Percentiles rank a stretch among this genome's conserved stretches.
phyloP scores from a whole-genome alignment of 164 flowering plant species.

The Berberis thunbergii region DNA sequence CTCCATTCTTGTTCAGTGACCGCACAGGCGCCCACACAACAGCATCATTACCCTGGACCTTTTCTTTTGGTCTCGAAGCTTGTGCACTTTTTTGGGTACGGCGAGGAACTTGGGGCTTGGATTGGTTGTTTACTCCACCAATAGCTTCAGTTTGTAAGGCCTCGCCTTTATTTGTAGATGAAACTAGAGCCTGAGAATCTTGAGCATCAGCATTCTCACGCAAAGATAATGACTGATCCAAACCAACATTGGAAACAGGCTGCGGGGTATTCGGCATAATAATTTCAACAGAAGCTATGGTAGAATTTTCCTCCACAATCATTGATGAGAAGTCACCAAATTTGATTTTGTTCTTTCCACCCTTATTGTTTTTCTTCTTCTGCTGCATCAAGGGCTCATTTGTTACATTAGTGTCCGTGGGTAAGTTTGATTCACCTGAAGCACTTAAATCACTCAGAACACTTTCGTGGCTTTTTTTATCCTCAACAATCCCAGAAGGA shows the following conservation, averaged over 20 bases:
- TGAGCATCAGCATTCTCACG: conserved; percentile 8
- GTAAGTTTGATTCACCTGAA: conserved; percentile 14
- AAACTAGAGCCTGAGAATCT: conserved; percentile 20
- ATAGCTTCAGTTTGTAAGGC: conserved; percentile 41
- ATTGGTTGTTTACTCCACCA: conserved; percentile 30
- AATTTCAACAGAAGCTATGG: conserved; percentile 22
- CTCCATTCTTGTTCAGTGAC: conserved; percentile 42
- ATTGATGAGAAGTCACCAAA: conserved; percentile 28
- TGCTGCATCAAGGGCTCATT: conserved; percentile 32
- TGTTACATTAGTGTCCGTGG: conserved; percentile 11
- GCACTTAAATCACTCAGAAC: conserved; percentile 16
- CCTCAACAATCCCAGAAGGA: conserved; percentile 14
- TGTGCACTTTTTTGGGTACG: conserved; percentile 47
- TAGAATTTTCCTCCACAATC: conserved; percentile 21
- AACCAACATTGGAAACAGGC: conserved; percentile 15
- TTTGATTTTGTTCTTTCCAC: conserved; percentile 54
- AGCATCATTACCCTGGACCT: conserved; percentile 41
- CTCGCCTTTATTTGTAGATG: conserved; percentile 23
- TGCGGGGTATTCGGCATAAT: conserved; percentile 22
- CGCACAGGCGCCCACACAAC: conserved; percentile 94
- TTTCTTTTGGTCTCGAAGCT: conserved; percentile 33
- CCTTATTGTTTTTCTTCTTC: conserved; percentile 45
- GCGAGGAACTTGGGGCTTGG: conserved; percentile 58
- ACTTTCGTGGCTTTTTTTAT: conserved; percentile 13
- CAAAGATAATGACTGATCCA: conserved; percentile 15